A percentile compares a stretch with the other conserved stretches of the same genome.
Conservation (phyloP, 208 protist species). For the Trichomonas gallinae region DNA sequence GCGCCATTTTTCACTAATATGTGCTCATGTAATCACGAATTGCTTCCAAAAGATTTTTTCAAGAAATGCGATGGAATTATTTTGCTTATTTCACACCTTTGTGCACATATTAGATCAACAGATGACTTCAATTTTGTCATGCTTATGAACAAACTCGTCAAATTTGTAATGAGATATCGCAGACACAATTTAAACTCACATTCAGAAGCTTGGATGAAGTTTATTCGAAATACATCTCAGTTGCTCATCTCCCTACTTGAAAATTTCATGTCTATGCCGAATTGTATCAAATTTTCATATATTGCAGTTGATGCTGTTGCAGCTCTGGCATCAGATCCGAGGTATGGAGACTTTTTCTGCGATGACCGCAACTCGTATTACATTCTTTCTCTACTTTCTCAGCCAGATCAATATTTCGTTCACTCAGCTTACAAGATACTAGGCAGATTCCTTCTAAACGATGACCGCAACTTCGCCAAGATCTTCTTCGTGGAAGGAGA, state of each 20-base stretch:
- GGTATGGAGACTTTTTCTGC: neutral
- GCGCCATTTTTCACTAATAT: neutral
- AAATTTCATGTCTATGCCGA: neutral
- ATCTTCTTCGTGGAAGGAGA: neutral
- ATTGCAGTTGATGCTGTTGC: neutral
- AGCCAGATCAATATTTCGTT: neutral
- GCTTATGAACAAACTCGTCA: neutral
- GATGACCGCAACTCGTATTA: neutral
- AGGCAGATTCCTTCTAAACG: neutral
- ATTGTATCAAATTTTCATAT: neutral
- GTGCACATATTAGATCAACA: neutral
- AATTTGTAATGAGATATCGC: neutral
- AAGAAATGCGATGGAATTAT: neutral
- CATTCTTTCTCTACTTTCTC: neutral
- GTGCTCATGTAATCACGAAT: neutral
- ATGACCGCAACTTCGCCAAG: neutral
- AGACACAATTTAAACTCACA: neutral
- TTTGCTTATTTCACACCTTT: neutral
- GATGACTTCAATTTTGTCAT: neutral
- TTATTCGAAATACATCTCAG: neutral
- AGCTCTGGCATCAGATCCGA: neutral
- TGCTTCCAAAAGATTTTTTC: neutral
- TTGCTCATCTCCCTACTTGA: neutral
- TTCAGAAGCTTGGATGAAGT: neutral
- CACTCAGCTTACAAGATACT: neutral